Evolutionary conservation across 1,284 basidiomycete species (phyloP), one percentile per base, ranked within the genome.

Genomic region (Taiwanofungus camphoratus): DNA sequence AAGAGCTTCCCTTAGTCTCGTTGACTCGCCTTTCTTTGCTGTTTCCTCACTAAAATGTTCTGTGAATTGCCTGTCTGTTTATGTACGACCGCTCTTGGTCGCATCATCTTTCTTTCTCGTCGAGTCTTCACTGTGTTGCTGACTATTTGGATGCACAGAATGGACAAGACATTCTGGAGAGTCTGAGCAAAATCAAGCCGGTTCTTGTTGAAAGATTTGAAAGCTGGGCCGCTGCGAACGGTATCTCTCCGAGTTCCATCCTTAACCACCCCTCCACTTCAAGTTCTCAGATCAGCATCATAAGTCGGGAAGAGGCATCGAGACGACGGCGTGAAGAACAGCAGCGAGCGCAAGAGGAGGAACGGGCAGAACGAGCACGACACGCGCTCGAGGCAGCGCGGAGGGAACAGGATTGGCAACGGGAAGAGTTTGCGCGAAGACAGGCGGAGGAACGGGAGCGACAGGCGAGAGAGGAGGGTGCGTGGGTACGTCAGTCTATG

Each of bases 91-190:
- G n/a, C n/a, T n/a, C n/a, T n/a, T n/a, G n/a, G n/a, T n/a, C n/a
- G n/a, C n/a, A n/a, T n/a, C n/a, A n/a, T n/a, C n/a, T n/a, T n/a
- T n/a, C n/a, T n/a, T n/a, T n/a, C n/a, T n/a, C n/a, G n/a, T n/a
- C n/a, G n/a, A n/a, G n/a, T n/a, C n/a, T n/a, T n/a, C n/a, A n/a
- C n/a, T n/a, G n/a, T n/a, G 22, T 30, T 41, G 30, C 51, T 38
- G 31, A 44, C 33, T 30, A 43, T 46, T 20, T 16, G 36, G 6
- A 31, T 32, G 21, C 13, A 50, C 53, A 86, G 83, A 84, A 86
- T 46, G 83, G 83, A 9, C 77, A 83, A 59, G 74, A 82, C 44
- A 82, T 84, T 41, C 67, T 86, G 24, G 60, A 65, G 21, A 56
- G 50, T 34, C 52, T 68, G 30, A 56, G 59, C 42, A 54, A 60